Evolutionary conservation across 2,329 filamentous ascomycete species (phyloP), one percentile per base, ranked within the genome.

Genomic region (Ophiocordyceps polyrhachis-furcata): DNA sequence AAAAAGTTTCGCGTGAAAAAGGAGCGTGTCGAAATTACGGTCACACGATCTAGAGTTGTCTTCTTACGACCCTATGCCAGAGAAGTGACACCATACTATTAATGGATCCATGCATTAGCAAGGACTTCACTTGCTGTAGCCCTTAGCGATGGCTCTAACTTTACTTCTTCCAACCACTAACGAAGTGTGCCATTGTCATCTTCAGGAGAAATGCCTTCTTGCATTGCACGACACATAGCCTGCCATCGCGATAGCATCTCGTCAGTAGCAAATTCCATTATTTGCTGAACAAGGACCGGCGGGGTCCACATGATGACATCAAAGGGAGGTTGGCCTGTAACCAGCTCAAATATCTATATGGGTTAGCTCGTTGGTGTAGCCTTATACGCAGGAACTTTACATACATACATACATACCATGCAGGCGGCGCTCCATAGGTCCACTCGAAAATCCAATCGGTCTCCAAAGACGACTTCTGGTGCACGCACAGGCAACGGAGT

Each of bases 281-380:
- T 53, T 43, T 55, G 48, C 0, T 44, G 23, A 11, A 53, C 46
- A 32, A 23, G 21, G 21, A 23, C 6, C 21, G 21, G 21, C 21
- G 21, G 21, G 4, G 47, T 52, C 19, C 48, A 31, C 48, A 53
- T 48, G 7, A 48, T 5, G 12, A 43, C 41, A 37, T 54, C 51
- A 23, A 55, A 55, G 1, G 51, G 52, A 20, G 52, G 47, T 20
- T 54, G 53, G 0, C 52, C 53, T 1, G 52, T 51, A n/a, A 52
- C 21, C 4, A 55, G 49, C 46, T 55, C 52, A 15, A 55, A 55
- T 1, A 54, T 19, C 53, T 42, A 17, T 29, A 25, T 15, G 14
- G 1, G 21, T 42, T 42, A 14, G 40, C 23, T 25, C 23, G 25
- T 15, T 42, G 7, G 8, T 28, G 8, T 29, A 20, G 21, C 23